Conservation (phyloP, 1,284 basidiomycete genomes). For the Irpex sp. region DNA sequence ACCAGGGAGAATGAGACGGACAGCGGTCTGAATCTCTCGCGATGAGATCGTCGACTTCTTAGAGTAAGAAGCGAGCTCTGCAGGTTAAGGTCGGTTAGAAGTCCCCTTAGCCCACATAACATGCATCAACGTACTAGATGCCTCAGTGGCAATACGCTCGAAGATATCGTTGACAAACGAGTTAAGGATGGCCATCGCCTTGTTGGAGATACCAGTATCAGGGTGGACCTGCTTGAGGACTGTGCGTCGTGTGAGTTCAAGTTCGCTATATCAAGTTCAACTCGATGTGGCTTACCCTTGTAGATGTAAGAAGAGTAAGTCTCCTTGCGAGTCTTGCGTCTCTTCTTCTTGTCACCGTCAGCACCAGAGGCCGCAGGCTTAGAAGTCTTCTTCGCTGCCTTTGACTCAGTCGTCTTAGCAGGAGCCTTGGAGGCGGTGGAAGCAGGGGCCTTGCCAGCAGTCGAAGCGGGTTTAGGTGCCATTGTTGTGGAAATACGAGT, state of each 20-base stretch:
- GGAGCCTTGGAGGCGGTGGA: conserved; percentile 75
- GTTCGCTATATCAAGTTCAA: too few species aligned
- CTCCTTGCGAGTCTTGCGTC: conserved; percentile 87
- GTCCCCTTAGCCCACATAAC: conserved; percentile 94
- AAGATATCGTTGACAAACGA: conserved; percentile 93
- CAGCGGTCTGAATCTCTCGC: conserved; percentile 90
- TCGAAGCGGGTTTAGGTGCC: conserved; percentile 80
- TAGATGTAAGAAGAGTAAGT: conserved; percentile 95
- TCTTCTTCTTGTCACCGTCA: conserved; percentile 82
- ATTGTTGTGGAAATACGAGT: conserved; percentile 27
- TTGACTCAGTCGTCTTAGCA: conserved; percentile 60
- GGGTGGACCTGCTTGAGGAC: conserved; percentile 93
- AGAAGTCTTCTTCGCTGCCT: conserved; percentile 84
- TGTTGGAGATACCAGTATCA: conserved; percentile 96
- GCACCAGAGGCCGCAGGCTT: conserved; percentile 59
- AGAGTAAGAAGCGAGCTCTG: conserved; percentile 87
- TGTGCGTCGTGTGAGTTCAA: conserved; percentile 25
- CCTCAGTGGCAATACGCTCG: conserved; percentile 89
- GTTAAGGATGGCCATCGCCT: conserved; percentile 95
- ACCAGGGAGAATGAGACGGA: conserved; percentile 88
- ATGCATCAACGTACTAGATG: conserved; percentile 77
- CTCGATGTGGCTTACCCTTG: conserved; percentile 53
- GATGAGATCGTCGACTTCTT: conserved; percentile 95
- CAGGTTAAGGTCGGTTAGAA: conserved; percentile 38
- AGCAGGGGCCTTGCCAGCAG: conserved; percentile 80